Evolutionary conservation across 116 monocot genomes (phyloP).

Genomic region (Cymodocea nodosa): DNA sequence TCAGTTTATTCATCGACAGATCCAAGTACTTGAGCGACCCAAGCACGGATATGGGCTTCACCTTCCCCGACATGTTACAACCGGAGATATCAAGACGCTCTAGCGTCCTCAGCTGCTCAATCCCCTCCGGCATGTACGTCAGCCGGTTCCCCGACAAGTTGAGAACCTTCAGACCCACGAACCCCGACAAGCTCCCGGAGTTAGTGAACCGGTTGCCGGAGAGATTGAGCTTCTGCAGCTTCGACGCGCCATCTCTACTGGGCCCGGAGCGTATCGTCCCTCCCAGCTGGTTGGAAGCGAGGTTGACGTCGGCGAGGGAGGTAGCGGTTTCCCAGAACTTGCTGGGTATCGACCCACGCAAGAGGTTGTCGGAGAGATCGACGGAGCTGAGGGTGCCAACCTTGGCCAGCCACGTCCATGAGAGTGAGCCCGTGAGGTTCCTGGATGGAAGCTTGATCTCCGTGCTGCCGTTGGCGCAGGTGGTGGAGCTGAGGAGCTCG

Average conservation of each 20-base stretch:
- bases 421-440: constrained; percentile 54
- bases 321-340: constrained; percentile 39
- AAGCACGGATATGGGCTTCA: constrained; percentile 4
- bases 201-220: constrained; percentile 70
- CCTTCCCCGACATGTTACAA: constrained; percentile 26
- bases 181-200: constrained; percentile 11
- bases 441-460: constrained; percentile 29
- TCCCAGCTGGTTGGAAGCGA: constrained; percentile 61
- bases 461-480: neutral
- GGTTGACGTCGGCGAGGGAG: constrained; percentile 36
- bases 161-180: constrained; percentile 21
- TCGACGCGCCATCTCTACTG: neutral
- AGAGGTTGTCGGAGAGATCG: constrained; percentile 64
- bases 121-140: constrained; percentile 7
- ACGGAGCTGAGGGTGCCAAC: constrained; percentile 39
- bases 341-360: constrained; percentile 56
- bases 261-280: constrained; percentile 39
- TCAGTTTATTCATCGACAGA: constrained; percentile 33
- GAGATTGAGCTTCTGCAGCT: constrained; percentile 33
- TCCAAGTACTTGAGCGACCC: constrained; percentile 22
- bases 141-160: constrained; percentile 44
- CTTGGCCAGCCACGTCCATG: constrained; percentile 44
- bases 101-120: constrained; percentile 10
- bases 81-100: constrained; percentile 34
- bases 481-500: constrained; percentile 1